Evolutionary conservation across 1,139 yeast genomes (phyloP), one percentile per base, ranked within the genome.

Genomic region (Pichia sp.): DNA sequence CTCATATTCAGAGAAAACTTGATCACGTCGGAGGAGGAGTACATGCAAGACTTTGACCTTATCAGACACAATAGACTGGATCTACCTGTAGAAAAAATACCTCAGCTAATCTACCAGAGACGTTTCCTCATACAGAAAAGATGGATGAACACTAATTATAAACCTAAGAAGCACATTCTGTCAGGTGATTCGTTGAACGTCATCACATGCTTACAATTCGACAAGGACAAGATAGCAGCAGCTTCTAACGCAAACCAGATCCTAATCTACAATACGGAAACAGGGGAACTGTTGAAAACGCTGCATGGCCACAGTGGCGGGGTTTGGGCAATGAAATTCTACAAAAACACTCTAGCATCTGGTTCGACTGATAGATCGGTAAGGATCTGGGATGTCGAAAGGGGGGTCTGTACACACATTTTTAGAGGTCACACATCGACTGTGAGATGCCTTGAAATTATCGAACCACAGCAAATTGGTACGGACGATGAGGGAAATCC

Each of bases 271-370:
- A 85, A 87, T 59, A 83, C 96, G 3, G 72, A 75, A 37, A 83
- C 88, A 0, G 97, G 97, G 4, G 73, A 73, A 46, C 73, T 85
- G 45, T 63, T 85, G n/a, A 75, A 81, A 47, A 85, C 87, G 2
- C 74, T 93, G 49, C 75, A 78, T 50, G 98, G 97, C 12, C 99
- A 93, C 64, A 96, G 87, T 54, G 98, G 98, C 46, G 99, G 99
- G 26, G 99, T 95, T 9, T 93, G 99, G 99, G 98, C 99, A 1
- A 74, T 93, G 65, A 90, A 93, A 67, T 91, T 90, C 66, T 80
- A 80, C 50, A 88, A 88, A n/a, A 83, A 87, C 65, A 85, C 87
- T 1, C 71, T 91, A 42, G 95, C 90, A 0, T 85, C 95, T 57
- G 98, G 97, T 0, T 85, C 96, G 1, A 90, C 96, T 1, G 98